These are phyloP conservation scores for Hypoxylon sp. DNA, from an alignment of 2,329 filamentous ascomycete genomes.

Conservation along the genomic window DNA sequence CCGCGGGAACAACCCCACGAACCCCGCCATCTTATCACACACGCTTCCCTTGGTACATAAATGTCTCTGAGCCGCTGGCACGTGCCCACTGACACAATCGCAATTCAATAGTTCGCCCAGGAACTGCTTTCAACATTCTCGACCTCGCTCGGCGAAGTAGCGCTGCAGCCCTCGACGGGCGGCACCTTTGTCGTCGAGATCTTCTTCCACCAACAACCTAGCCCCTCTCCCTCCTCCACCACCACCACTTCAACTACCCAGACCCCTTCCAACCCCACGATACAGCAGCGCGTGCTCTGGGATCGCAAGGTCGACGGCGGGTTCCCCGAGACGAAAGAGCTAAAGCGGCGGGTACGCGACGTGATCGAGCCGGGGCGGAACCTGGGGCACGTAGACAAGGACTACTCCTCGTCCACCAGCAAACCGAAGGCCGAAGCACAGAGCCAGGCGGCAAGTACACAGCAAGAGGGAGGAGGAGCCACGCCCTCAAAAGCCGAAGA, in stretches of 20 bases:
- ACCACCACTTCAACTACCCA: conserved; percentile 32
- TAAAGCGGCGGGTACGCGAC: conserved; percentile 88
- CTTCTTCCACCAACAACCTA: conserved; percentile 48
- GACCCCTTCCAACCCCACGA: conserved; percentile 57
- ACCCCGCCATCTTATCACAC: conserved; percentile 17
- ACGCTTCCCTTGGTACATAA: neutral
- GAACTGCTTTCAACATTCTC: conserved; percentile 95
- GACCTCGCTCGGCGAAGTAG: conserved; percentile 86
- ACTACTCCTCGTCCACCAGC: conserved; percentile 50
- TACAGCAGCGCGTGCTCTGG: conserved; percentile 76
- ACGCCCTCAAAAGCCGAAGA: conserved; percentile 5
- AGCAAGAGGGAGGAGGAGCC: neutral
- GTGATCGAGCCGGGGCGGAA: conserved; percentile 83
- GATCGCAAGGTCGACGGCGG: conserved; percentile 89
- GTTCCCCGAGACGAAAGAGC: conserved; percentile 93
- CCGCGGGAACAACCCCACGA: conserved; percentile 13
- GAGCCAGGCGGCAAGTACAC: neutral
- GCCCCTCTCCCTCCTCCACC: conserved; percentile 20
- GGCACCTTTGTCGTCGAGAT: conserved; percentile 86
- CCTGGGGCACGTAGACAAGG: conserved; percentile 84
- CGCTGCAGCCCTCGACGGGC: conserved; percentile 87
- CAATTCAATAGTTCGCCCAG: conserved; percentile 80
- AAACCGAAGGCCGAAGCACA: neutral
- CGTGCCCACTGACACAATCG: conserved; percentile 1
- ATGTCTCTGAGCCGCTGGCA: neutral